These are phyloP conservation scores for Combretum micranthum DNA, from an alignment of 345 rosid genomes.

Conservation along the genomic window DNA sequence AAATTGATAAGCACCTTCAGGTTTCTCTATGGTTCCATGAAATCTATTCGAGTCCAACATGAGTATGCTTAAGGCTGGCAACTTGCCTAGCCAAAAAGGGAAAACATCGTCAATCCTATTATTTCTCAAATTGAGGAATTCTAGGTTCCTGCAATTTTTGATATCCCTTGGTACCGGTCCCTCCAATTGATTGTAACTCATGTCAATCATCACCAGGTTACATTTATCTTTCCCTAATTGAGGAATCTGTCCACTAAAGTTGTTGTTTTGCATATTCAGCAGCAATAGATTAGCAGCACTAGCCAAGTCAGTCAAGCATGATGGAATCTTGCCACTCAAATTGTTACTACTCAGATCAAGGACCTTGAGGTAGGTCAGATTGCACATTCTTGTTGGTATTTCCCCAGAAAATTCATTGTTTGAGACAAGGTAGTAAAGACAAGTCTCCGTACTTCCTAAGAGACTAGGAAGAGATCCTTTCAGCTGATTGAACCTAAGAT, in stretches of 20 bases:
- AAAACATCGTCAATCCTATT: constrained; percentile 13
- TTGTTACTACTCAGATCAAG: constrained; percentile 3
- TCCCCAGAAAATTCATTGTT: neutral
- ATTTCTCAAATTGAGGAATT: constrained; percentile 13
- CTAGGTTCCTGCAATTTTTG: neutral
- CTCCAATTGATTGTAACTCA: constrained; percentile 1
- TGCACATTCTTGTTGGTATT: constrained; percentile 5
- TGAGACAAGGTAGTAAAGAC: neutral
- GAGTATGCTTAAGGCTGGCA: constrained; percentile 4
- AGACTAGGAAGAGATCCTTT: neutral
- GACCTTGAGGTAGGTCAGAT: neutral
- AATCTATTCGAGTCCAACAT: constrained; percentile 6
- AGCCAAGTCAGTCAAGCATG: neutral
- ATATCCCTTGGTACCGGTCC: neutral
- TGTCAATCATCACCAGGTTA: neutral
- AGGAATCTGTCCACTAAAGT: neutral
- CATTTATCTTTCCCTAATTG: neutral
- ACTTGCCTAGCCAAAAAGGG: constrained; percentile 16
- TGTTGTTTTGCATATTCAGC: constrained; percentile 3
- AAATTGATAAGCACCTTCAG: neutral
- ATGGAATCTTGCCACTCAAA: neutral
- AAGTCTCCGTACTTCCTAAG: neutral
- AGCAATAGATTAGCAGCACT: neutral
- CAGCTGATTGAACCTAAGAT: constrained; percentile 5
- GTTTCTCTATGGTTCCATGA: neutral